phyloP scores from a whole-genome alignment of 2,329 filamentous ascomycete species.

The Colletotrichum sp. region DNA sequence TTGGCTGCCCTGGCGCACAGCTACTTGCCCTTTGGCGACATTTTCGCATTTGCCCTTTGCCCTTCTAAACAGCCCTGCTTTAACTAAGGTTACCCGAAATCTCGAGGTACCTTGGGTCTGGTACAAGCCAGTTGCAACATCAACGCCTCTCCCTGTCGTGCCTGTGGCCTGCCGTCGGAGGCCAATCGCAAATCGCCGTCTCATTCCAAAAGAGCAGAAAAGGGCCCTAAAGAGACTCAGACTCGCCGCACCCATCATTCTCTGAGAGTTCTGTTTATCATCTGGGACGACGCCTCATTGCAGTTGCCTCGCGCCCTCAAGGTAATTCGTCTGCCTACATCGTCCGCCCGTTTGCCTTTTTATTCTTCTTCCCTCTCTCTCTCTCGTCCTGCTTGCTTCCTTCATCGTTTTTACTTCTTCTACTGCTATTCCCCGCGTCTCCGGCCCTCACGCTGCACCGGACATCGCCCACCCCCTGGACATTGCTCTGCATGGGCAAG shows the following conservation, averaged over 20 bases:
- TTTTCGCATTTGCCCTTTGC: background rate
- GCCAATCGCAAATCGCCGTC: conserved; percentile 15
- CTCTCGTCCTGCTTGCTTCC: background rate
- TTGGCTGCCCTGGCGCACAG: background rate
- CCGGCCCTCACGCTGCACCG: background rate
- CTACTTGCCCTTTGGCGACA: background rate
- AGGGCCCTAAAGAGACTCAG: background rate
- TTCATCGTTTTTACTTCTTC: background rate
- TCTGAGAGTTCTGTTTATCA: conserved; percentile 1
- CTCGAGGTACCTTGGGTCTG: background rate
- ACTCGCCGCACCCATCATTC: background rate
- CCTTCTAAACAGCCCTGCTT: background rate
- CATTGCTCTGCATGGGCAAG: background rate
- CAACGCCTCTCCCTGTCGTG: conserved; percentile 20
- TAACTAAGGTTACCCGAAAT: background rate
- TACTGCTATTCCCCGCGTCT: background rate
- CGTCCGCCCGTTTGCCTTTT: background rate
- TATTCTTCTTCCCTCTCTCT: background rate
- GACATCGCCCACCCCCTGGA: background rate
- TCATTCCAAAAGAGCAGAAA: conserved; percentile 13
- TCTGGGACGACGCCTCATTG: background rate
- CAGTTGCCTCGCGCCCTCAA: background rate
- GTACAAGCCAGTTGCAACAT: conserved; percentile 9
- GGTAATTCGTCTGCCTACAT: background rate
- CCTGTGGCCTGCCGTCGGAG: conserved; percentile 15